These are phyloP conservation scores for Naganishia friedmannii DNA, from an alignment of 768 basidiomycete species.

Conservation along the genomic window DNA sequence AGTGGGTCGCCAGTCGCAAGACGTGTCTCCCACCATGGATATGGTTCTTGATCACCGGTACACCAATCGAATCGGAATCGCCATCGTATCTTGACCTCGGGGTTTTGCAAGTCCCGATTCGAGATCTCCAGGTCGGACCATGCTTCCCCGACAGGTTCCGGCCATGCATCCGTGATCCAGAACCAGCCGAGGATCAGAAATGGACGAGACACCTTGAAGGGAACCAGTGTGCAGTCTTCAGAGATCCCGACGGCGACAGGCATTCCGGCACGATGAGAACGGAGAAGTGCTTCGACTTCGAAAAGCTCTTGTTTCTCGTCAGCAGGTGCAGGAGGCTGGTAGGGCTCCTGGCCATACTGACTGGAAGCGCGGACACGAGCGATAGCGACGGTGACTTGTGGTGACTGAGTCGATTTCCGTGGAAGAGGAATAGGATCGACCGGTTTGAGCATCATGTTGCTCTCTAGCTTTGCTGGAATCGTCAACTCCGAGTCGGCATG, in stretches of 20 bases:
- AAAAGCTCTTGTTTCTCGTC: conserved; percentile 30
- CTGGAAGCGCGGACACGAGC: background rate
- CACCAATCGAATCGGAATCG: conserved; percentile 47
- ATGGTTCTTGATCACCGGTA: conserved; percentile 15
- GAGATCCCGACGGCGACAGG: conserved; percentile 44
- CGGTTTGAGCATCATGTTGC: background rate
- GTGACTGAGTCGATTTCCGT: conserved; percentile 7
- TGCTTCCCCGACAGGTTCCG: conserved; percentile 12
- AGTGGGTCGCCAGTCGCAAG: background rate
- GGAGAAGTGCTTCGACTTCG: conserved; percentile 40
- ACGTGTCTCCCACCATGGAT: conserved; percentile 36
- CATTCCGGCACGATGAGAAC: conserved; percentile 39
- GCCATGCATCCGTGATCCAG: conserved; percentile 48
- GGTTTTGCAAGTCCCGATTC: background rate
- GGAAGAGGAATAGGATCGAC: conserved; percentile 11
- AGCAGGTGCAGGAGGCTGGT: background rate
- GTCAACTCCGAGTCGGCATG: background rate
- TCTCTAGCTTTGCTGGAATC: background rate
- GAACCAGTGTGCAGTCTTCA: conserved; percentile 42
- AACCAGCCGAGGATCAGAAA: conserved; percentile 48
- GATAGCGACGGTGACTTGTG: background rate
- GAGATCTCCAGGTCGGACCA: conserved; percentile 16
- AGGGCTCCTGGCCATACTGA: background rate
- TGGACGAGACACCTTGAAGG: conserved; percentile 42
- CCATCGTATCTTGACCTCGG: conserved; percentile 36